Conservation (phyloP, 495 filamentous ascomycete genomes). For the Filosporella fistucella region DNA sequence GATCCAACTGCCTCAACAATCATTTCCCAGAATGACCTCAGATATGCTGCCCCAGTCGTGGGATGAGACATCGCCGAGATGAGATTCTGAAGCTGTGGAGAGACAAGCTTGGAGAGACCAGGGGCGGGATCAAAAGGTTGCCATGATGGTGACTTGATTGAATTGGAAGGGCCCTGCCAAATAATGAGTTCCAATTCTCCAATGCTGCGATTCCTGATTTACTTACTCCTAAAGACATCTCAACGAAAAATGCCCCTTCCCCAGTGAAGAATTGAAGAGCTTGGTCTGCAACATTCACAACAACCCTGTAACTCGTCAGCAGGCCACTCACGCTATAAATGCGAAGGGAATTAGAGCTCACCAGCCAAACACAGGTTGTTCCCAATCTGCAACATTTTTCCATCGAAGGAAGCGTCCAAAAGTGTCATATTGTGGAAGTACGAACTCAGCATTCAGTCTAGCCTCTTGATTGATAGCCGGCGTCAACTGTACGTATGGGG, state of each 20-base stretch:
- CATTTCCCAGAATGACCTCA: slow-evolving; percentile 34
- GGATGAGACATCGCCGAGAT: slow-evolving; percentile 5
- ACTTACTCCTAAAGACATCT: slow-evolving; percentile 33
- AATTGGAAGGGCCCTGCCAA: slow-evolving; percentile 19
- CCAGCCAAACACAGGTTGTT: slow-evolving; percentile 50
- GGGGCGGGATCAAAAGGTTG: slow-evolving; percentile 28
- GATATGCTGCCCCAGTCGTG: slow-evolving; percentile 20
- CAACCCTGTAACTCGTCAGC: slow-evolving; percentile 24
- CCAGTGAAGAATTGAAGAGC: slow-evolving; percentile 43
- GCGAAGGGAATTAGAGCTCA: slow-evolving; percentile 17
- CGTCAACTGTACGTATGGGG: slow-evolving; percentile 39
- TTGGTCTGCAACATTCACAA: slow-evolving; percentile 43
- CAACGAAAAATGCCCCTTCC: slow-evolving; percentile 47
- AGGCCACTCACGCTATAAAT: neutral
- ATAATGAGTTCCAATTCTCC: neutral
- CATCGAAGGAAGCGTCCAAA: slow-evolving; percentile 20
- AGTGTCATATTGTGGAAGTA: slow-evolving; percentile 12
- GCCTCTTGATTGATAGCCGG: slow-evolving; percentile 44
- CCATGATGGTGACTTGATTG: slow-evolving; percentile 26
- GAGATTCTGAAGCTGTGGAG: slow-evolving; percentile 27
- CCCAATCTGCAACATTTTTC: slow-evolving; percentile 38
- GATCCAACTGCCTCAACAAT: slow-evolving; percentile 23
- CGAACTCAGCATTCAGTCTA: slow-evolving; percentile 37
- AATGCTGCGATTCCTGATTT: neutral
- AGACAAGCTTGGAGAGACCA: slow-evolving; percentile 22